phyloP scores from a whole-genome alignment of 306 rosid genomes.

The Clitoria ternatea region DNA sequence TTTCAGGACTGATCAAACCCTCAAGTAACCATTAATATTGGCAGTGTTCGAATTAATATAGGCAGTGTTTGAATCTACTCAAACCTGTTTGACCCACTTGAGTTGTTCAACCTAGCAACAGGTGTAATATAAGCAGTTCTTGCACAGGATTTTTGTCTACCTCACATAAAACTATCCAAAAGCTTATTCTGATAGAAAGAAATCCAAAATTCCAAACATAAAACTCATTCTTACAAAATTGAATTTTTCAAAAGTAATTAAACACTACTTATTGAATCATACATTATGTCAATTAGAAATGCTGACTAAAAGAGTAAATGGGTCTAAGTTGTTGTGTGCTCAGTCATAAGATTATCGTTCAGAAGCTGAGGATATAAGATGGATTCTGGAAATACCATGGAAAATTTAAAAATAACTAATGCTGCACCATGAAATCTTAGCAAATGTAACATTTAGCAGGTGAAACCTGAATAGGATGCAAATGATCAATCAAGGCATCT shows the following conservation, averaged over 20 bases:
- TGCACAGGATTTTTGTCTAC: background rate
- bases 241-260: background rate
- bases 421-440: conserved; percentile 5
- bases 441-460: conserved; percentile 11
- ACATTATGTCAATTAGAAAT: background rate
- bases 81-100: background rate
- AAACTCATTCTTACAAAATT: background rate
- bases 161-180: background rate
- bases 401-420: conserved; percentile 17
- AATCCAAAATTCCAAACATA: background rate
- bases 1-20: background rate
- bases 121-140: background rate
- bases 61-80: background rate
- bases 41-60: too few species aligned
- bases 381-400: too few species aligned
- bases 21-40: background rate
- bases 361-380: background rate
- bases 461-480: conserved; percentile 87
- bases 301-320: background rate
- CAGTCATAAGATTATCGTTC: background rate
- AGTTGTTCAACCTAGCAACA: background rate
- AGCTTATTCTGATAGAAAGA: background rate
- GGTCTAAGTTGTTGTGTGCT: background rate
- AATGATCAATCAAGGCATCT: conserved; percentile 77
- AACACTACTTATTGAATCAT: background rate